Base-by-base conservation (phyloP, 306 rosid species). In the Prunus davidiana region DNA sequence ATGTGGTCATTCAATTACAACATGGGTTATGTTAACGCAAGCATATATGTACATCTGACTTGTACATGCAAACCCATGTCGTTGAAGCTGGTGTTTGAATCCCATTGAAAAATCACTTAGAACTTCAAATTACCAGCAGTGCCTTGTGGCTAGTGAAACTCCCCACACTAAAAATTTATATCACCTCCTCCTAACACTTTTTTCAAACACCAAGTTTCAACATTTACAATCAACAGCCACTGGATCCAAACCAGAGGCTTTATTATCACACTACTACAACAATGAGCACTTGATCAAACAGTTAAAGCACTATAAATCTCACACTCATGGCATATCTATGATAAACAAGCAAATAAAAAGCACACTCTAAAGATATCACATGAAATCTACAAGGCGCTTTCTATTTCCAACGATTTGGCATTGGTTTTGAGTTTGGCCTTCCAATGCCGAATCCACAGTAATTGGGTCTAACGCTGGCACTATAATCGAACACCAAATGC, bases 401-500 rank as follows among this genome's bases (percentile, higher is more conserved):
- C 24, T 4, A 12, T 16, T 72, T 72, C 20, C 34, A 22, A 30
- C 1, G 64, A 54, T 56, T 72, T 45, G 32, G 25, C 24, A 58
- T 58, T 43, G 57, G 45, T 13, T 72, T 38, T 16, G 54, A 72
- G 19, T 55, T n/a, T 13, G 30, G 9, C 1, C 5, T 67, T 67
- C 52, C 71, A 67, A 43, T 67, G n/a, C 71, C 71, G n/a, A 32
- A 64, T 32, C 47, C 49, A 61, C 19, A 25, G 43, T 47, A 47
- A 47, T 13, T 52, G 20, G 19, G 8, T 16, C 20, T 5, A 52
- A 1, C 19, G 43, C 43, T 38, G 9, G 43, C 43, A 38, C 43
- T 38, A 38, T 6, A 38, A 7, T 38, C 43, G 43, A 38, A 38
- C 9, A 38, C 9, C 43, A 38, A 38, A 38, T 38, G 43, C 43